Evolutionary conservation across 352 stramenopile species (phyloP).

Genomic region (Phytophthora ohioensis): DNA sequence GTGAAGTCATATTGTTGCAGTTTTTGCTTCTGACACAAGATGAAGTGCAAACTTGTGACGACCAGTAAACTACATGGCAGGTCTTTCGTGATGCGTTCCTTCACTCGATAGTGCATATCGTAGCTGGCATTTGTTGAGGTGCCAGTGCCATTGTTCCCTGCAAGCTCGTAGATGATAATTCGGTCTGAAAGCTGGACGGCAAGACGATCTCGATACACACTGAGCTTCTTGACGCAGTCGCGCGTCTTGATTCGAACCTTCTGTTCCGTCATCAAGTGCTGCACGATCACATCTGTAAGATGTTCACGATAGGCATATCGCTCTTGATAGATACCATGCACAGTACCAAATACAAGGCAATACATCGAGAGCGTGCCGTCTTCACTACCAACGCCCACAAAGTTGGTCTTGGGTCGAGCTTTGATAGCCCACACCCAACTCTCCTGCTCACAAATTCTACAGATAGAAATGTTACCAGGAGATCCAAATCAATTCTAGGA

Average conservation of each 20-base stretch:
- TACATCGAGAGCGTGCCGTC: conserved; percentile 87
- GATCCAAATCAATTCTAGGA: too few relatives aligned
- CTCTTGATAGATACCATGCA: conserved; percentile 94
- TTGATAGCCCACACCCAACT: conserved; percentile 94
- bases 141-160: conserved; percentile 60
- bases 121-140: conserved; percentile 56
- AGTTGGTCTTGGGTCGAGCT: conserved; percentile 85
- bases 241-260: conserved; percentile 95
- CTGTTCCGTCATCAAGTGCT: conserved; percentile 95
- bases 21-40: conserved; percentile 93
- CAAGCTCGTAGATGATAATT: conserved; percentile 95
- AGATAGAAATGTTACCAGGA: neutral
- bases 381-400: conserved; percentile 88
- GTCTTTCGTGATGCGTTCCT: conserved; percentile 89
- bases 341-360: conserved; percentile 91
- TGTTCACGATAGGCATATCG: conserved; percentile 95
- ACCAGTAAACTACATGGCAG: conserved; percentile 89
- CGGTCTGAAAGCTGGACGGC: conserved; percentile 94
- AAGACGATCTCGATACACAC: conserved; percentile 92
- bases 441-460: conserved; percentile 83
- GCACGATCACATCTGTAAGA: conserved; percentile 96
- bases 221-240: conserved; percentile 96
- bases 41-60: conserved; percentile 92
- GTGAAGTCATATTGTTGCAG: conserved; percentile 94
- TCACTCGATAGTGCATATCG: conserved; percentile 95